Evolutionary conservation across 495 filamentous ascomycete genomes (phyloP).

Genomic region (Penicillium coprophilum): DNA sequence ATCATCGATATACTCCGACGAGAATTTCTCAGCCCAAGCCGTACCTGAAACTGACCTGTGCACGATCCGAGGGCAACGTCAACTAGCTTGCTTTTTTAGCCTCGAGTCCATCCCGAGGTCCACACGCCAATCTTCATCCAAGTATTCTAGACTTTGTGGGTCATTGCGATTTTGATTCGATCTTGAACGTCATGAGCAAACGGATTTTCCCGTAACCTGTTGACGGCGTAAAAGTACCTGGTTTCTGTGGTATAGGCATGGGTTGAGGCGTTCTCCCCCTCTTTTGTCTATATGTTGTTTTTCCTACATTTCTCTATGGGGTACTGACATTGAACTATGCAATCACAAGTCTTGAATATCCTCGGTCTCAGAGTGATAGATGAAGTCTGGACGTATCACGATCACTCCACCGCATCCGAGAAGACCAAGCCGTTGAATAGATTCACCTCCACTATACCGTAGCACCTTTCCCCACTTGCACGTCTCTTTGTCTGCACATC

Average conservation of each 20-base stretch:
- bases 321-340: constrained; percentile 2
- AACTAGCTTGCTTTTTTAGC: constrained; percentile 12
- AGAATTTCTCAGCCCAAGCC: constrained; percentile 23
- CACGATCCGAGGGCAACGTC: constrained; percentile 22
- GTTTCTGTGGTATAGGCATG: no score
- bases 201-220: constrained; percentile 2
- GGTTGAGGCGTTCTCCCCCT: no score
- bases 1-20: constrained; percentile 31
- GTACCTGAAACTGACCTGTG: constrained; percentile 33
- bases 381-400: constrained; percentile 34
- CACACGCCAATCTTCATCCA: constrained; percentile 12
- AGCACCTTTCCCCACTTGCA: constrained; percentile 12
- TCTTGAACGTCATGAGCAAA: constrained; percentile 18
- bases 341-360: constrained; percentile 4
- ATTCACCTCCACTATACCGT: constrained; percentile 24
- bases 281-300: constrained; percentile 1
- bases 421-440: constrained; percentile 12
- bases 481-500: constrained; percentile 11
- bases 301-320: not conserved
- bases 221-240: not conserved
- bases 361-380: no score
- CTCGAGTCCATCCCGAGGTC: constrained; percentile 13
- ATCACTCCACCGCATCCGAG: constrained; percentile 24
- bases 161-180: constrained; percentile 13
- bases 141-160: constrained; percentile 12